Evolutionary conservation across 352 stramenopile species (phyloP), one percentile per base, ranked within the genome.

Genomic region (Phytopythium boreale): DNA sequence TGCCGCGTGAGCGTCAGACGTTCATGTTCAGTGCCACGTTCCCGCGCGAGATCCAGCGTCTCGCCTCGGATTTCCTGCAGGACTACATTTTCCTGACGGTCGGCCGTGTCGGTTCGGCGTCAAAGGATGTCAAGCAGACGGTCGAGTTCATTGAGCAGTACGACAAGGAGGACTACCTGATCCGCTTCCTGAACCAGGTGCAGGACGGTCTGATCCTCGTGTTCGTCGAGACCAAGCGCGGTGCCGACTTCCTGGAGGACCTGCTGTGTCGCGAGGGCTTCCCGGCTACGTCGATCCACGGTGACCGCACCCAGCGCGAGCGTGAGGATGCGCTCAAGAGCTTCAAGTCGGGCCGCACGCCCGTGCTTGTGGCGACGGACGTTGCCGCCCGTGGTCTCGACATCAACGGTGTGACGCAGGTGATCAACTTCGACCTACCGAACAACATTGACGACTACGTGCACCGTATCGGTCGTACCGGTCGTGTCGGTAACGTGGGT

Each of bases 1-100:
- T 99, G 96, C 93, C 96, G 7, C 84, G 76, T 70, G 97, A 99
- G 51, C 88, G 97, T 46, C 97, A 99, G 78, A 99, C 97, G 27
- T 99, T 99, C 80, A 99, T 99, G 97, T 99, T 99, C 74, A 98
- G 86, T 72, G 98, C 98, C 2, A 99, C 98, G n/a, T 99, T 99
- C 81, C 97, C 97, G 14, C 82, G 90, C 26, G 95, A 98, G 69
- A 98, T 98, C 64, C 95, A 98, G 83, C 88, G 91, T 31, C 80
- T 98, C 8, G 98, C 98, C 2, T 90, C 87, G 24, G 97, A 99
- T 72, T 99, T 99, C 77, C 77, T 99, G 76, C 75, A 88, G 39
- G 95, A 99, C 76, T 99, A 99, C 77, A 96, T 99, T 70, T 99
- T 99, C 79, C 74, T 99, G 37, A 99, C 97, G 19, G 97, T 99